Evolutionary conservation across 768 basidiomycete genomes (phyloP), one percentile per base, ranked within the genome.

Genomic region (Amanita pallidorosea): DNA sequence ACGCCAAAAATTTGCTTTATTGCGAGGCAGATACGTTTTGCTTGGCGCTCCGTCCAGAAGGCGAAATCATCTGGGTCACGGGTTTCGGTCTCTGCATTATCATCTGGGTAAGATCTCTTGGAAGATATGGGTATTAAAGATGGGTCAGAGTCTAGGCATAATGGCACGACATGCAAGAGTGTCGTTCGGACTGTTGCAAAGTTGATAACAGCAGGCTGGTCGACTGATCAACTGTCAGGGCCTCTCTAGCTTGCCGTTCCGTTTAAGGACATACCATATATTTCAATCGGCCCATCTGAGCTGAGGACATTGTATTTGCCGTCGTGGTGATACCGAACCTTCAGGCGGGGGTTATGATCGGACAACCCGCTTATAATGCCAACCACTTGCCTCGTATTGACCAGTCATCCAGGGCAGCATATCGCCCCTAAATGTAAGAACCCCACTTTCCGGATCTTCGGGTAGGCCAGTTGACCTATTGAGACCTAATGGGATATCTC

Each of bases 251-350:
- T 15, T 53, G 0, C 17, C n/a, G 4, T 33, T 7, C 37, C 8
- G 1, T 31, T 25, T 34, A 23, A 51, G 42, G 7, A 69, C 86
- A 51, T 55, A 92, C 95, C 87, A 54, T 81, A 89, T 29, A 99
- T 83, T 62, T 96, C 91, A 52, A 98, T 70, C 7, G 92, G 90
- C 2, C 84, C 87, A 44, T 87, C 82, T 47, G 85, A 61, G 48
- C 81, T 79, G 79, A 98, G 86, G 51, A 98, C 96, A 65, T 93
- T 96, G 67, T 99, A 88, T 65, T 94, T 97, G 44, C 92, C 93
- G 64, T 96, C 91, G 60, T 97, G 94, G 60, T 99, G 96, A 62
- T 93, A 94, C 3, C 91, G 83, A 53, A 86, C 72, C 86, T 88
- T 18, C 18, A 12, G 18, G 37, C 17, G 41, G 53, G 15, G 35